Conservation (phyloP, 2,329 filamentous ascomycete genomes). For the Mariannaea sp. region DNA sequence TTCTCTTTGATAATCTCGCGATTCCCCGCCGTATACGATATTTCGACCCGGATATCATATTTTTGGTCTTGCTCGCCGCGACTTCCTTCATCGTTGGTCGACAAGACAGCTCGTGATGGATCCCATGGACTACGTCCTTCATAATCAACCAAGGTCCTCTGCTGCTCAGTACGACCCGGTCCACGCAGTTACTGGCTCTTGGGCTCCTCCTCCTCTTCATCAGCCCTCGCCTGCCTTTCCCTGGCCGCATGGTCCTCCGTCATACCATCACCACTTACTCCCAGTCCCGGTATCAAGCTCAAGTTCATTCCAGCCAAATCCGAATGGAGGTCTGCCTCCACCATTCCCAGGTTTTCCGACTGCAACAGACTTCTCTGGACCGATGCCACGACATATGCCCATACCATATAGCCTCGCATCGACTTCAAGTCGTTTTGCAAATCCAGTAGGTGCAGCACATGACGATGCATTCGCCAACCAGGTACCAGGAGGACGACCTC, state of each 20-base stretch:
- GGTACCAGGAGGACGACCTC: constrained; percentile 24
- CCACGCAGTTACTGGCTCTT: constrained; percentile 34
- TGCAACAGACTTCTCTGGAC: constrained; percentile 21
- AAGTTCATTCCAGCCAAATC: constrained; percentile 29
- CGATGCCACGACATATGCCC: constrained; percentile 22
- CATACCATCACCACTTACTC: constrained; percentile 29
- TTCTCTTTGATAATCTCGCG: background rate
- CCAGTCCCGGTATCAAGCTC: constrained; percentile 20
- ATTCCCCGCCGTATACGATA: constrained; percentile 7
- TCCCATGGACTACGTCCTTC: constrained; percentile 36
- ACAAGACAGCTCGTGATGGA: constrained; percentile 32
- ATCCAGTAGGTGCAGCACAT: constrained; percentile 3
- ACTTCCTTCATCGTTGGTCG: background rate
- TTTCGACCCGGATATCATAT: background rate
- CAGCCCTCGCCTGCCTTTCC: constrained; percentile 29
- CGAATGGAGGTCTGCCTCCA: constrained; percentile 31
- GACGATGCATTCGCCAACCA: constrained; percentile 33
- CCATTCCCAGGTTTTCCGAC: constrained; percentile 28
- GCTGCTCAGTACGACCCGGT: constrained; percentile 37
- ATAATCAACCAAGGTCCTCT: constrained; percentile 27
- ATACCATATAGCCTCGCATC: constrained; percentile 12
- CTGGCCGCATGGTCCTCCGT: constrained; percentile 30
- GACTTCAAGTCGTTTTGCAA: background rate
- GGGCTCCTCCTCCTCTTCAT: constrained; percentile 32
- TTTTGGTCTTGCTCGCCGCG: constrained; percentile 1